phyloP scores from a whole-genome alignment of 2,329 filamentous ascomycete species.

The Blumeria graminis region DNA sequence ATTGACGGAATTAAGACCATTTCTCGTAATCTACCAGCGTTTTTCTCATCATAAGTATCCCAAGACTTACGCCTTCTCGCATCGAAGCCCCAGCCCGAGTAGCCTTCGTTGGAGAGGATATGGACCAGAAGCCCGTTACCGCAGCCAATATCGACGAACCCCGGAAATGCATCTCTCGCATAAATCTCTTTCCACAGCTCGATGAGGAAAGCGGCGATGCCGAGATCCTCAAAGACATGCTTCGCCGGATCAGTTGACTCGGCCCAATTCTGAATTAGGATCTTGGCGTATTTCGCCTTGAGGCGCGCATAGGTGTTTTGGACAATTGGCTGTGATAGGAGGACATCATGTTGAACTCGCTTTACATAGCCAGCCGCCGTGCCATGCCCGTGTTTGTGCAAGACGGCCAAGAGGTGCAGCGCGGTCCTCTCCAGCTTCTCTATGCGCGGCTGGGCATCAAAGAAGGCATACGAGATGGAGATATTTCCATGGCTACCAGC shows the following conservation, averaged over 20 bases:
- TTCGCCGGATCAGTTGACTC: conserved; percentile 74
- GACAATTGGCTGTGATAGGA: conserved; percentile 52
- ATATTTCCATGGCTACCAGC: conserved; percentile 22
- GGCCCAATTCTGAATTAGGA: conserved; percentile 51
- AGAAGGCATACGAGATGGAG: conserved; percentile 37
- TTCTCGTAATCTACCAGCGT: conserved; percentile 27
- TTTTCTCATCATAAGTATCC: conserved; percentile 36
- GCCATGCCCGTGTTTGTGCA: conserved; percentile 53
- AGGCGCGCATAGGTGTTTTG: conserved; percentile 65
- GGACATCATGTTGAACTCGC: conserved; percentile 56
- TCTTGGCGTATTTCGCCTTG: conserved; percentile 53
- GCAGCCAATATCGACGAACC: conserved; percentile 89
- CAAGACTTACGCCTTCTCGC: conserved; percentile 70
- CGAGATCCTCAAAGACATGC: conserved; percentile 85
- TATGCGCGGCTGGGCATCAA: conserved; percentile 15
- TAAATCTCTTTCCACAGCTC: conserved; percentile 86
- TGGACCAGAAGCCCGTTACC: conserved; percentile 82
- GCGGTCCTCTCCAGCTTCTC: conserved; percentile 39
- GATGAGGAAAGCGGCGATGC: conserved; percentile 76
- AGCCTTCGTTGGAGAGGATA: conserved; percentile 60
- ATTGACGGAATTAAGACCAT: conserved; percentile 32
- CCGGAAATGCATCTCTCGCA: conserved; percentile 34
- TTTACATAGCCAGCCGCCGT: conserved; percentile 46
- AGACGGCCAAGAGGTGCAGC: conserved; percentile 38
- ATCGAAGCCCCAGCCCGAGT: conserved; percentile 74